phyloP scores from a whole-genome alignment of 106 monocot genomes.

The Phalaenopsis equestris region DNA sequence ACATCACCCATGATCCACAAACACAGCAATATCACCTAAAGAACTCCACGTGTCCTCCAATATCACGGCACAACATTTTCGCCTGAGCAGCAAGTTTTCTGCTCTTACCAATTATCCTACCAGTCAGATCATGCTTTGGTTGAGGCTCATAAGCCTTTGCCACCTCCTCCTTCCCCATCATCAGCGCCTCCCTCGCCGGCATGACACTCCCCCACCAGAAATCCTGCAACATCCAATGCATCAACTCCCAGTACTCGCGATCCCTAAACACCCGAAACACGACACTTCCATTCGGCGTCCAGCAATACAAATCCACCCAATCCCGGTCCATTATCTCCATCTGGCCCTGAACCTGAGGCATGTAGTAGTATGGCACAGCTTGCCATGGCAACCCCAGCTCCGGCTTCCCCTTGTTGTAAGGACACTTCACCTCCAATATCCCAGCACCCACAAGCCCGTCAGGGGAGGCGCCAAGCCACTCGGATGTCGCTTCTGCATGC shows the following conservation, averaged over 20 bases:
- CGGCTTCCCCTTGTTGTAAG: conserved; percentile 87
- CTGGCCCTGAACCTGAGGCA: conserved; percentile 96
- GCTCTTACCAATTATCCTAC: conserved; percentile 46
- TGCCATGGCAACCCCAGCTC: conserved; percentile 84
- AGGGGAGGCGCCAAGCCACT: conserved; percentile 89
- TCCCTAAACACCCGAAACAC: conserved; percentile 63
- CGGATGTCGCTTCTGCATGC: conserved; percentile 47
- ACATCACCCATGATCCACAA: too few species aligned
- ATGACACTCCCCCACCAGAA: conserved; percentile 90
- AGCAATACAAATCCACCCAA: conserved; percentile 95
- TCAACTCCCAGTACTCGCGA: conserved; percentile 66
- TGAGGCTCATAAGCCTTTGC: conserved; percentile 43
- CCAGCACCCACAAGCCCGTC: conserved; percentile 79
- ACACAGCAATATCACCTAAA: conserved; percentile 32
- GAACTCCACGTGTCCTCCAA: conserved; percentile 82
- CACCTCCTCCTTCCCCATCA: conserved; percentile 36
- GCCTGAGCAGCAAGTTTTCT: conserved; percentile 60
- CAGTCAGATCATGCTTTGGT: conserved; percentile 54
- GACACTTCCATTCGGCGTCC: conserved; percentile 86
- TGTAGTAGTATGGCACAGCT: conserved; percentile 81
- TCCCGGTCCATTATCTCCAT: conserved; percentile 97
- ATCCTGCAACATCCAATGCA: conserved; percentile 49
- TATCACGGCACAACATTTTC: conserved; percentile 62
- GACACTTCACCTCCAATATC: conserved; percentile 95
- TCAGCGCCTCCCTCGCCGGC: conserved; percentile 63